phyloP scores from a whole-genome alignment of 202 grass and related monocot species.

The Dendrocalamus latiflorus region DNA sequence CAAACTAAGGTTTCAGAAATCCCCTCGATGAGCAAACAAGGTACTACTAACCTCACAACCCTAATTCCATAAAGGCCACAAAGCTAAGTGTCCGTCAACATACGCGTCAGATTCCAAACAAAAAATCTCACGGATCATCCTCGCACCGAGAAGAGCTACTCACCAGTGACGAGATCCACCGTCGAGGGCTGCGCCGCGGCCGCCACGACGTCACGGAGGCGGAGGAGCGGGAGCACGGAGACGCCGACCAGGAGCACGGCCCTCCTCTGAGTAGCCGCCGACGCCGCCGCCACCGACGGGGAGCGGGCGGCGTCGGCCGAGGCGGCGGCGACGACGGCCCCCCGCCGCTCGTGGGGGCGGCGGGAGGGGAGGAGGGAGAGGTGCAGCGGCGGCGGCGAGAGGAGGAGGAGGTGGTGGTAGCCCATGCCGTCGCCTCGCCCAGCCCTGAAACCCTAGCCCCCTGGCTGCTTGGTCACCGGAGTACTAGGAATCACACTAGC shows the following conservation, averaged over 20 bases:
- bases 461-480: neutral
- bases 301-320: neutral
- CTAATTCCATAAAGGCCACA: neutral
- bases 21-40: neutral
- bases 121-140: neutral
- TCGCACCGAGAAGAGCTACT: neutral
- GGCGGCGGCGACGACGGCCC: neutral
- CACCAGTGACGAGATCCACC: conserved; percentile 53
- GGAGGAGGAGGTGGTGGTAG: conserved; percentile 29
- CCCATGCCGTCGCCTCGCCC: conserved; percentile 23
- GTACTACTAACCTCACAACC: neutral
- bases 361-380: neutral
- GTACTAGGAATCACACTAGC: too few relatives aligned
- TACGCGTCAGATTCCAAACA: neutral
- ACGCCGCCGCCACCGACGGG: neutral
- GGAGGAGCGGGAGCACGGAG: conserved; percentile 74
- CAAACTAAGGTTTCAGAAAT: neutral
- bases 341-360: neutral
- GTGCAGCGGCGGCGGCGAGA: neutral
- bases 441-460: conserved; percentile 18
- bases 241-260: conserved; percentile 70
- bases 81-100: neutral
- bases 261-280: conserved; percentile 44
- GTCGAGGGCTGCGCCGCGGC: conserved; percentile 37
- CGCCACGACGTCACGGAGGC: conserved; percentile 44